Percentiles rank a stretch among this genome's conserved stretches.
These are phyloP conservation scores for Ogataea methylovora DNA, from an alignment of 805 yeast genomes.

Conservation along the genomic window DNA sequence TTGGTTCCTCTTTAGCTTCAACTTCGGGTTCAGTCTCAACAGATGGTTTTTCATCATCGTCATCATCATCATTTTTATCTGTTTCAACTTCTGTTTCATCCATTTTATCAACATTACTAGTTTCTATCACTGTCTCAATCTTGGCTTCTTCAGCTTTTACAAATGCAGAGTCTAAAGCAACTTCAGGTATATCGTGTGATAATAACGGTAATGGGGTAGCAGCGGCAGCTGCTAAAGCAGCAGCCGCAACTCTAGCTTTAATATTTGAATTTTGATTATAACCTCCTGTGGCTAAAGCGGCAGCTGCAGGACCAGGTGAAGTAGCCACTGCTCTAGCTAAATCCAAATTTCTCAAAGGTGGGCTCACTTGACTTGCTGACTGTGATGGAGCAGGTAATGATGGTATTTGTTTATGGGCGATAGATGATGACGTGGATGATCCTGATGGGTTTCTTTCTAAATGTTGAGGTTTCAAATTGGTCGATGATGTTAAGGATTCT, in stretches of 20 bases:
- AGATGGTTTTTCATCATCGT: background rate
- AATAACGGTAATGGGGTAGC: conserved; percentile 58
- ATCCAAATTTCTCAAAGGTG: background rate
- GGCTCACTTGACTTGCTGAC: conserved; percentile 5
- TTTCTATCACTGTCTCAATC: background rate
- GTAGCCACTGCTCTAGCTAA: background rate
- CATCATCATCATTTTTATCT: conserved; percentile 1
- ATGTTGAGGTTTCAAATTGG: too few species aligned
- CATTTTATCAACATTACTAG: background rate
- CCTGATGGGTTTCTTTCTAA: too few species aligned
- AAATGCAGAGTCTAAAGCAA: background rate
- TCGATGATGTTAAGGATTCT: too few species aligned
- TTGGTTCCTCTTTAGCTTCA: background rate
- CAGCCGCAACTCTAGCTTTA: conserved; percentile 71
- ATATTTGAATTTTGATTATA: conserved; percentile 18
- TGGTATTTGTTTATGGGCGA: too few species aligned
- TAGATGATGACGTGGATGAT: too few species aligned
- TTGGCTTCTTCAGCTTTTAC: background rate
- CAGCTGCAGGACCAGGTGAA: conserved; percentile 32
- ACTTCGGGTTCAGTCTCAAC: background rate
- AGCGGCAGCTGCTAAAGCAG: conserved; percentile 78
- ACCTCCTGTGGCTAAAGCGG: conserved; percentile 26
- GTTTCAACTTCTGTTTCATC: conserved; percentile 2
- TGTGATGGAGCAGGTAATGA: background rate
- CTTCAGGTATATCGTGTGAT: conserved; percentile 1